Conservation (phyloP, 2,329 filamentous ascomycete genomes). For the Alternaria incomplexa region DNA sequence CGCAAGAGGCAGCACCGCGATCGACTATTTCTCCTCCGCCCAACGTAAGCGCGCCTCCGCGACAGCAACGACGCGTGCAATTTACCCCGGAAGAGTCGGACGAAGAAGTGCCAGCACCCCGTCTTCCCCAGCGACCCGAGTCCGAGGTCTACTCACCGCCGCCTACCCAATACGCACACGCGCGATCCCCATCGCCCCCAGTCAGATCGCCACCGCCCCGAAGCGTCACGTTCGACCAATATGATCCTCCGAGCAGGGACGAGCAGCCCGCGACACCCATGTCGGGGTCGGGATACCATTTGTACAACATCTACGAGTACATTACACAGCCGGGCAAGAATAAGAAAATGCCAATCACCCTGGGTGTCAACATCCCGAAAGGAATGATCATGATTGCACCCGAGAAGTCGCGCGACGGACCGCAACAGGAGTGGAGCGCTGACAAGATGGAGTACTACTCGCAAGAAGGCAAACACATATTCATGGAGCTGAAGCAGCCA, state of each 20-base stretch:
- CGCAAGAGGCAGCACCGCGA: slow-evolving; percentile 45
- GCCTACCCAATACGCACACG: slow-evolving; percentile 48
- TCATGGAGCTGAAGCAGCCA: slow-evolving; percentile 87
- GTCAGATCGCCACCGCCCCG: slow-evolving; percentile 47
- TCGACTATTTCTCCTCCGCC: slow-evolving; percentile 57
- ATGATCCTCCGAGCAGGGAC: slow-evolving; percentile 49
- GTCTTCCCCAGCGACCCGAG: slow-evolving; percentile 66
- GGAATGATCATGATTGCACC: slow-evolving; percentile 90
- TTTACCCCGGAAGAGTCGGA: slow-evolving; percentile 73
- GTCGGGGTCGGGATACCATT: slow-evolving; percentile 82
- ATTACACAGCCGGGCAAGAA: slow-evolving; percentile 95
- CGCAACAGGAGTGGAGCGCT: slow-evolving; percentile 89
- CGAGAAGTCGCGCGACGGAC: slow-evolving; percentile 81
- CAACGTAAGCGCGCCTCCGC: slow-evolving; percentile 55
- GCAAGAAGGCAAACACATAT: slow-evolving; percentile 96
- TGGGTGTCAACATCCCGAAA: slow-evolving; percentile 90
- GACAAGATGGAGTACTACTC: slow-evolving; percentile 98
- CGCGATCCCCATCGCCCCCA: slow-evolving; percentile 49
- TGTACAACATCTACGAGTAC: slow-evolving; percentile 98
- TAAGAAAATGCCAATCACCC: slow-evolving; percentile 97
- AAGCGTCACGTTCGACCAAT: slow-evolving; percentile 48
- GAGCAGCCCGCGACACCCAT: slow-evolving; percentile 45
- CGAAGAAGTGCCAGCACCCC: slow-evolving; percentile 65
- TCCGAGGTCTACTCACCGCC: slow-evolving; percentile 63
- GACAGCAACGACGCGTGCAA: slow-evolving; percentile 58